These are phyloP conservation scores for Psilocybe cubensis DNA, from an alignment of 768 basidiomycete genomes.

Conservation along the genomic window DNA sequence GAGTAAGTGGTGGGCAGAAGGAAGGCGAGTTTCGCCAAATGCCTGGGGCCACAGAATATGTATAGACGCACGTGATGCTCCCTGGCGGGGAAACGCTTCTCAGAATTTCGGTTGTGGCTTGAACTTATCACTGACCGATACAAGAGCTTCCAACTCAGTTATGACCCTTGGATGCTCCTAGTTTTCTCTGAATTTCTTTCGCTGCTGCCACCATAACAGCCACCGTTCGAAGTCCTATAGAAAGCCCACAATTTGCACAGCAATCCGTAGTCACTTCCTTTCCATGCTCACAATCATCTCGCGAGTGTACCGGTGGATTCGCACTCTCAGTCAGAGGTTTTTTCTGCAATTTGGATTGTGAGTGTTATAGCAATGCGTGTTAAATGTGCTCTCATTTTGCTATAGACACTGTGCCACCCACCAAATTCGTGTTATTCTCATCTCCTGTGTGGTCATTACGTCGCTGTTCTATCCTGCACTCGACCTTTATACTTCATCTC, in stretches of 20 bases:
- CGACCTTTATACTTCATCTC: conserved; percentile 78
- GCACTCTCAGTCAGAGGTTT: conserved; percentile 49
- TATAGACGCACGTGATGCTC: not conserved
- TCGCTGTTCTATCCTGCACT: conserved; percentile 92
- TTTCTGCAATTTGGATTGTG: conserved; percentile 83
- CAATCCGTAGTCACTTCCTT: not conserved
- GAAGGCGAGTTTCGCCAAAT: not conserved
- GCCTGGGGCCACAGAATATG: not conserved
- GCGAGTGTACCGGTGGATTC: conserved; percentile 38
- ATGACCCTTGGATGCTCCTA: not conserved
- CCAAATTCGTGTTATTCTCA: conserved; percentile 87
- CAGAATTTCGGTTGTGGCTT: not conserved
- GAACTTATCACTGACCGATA: not conserved
- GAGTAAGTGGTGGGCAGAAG: conserved; percentile 2
- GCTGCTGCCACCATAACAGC: not conserved
- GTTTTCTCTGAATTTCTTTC: not conserved
- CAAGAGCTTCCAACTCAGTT: conserved; percentile 1
- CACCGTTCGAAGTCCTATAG: not conserved
- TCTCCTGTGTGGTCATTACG: conserved; percentile 87
- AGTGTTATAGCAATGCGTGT: conserved; percentile 32
- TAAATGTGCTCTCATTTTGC: conserved; percentile 7
- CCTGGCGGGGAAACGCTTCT: not conserved
- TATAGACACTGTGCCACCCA: conserved; percentile 86
- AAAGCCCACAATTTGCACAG: not conserved
- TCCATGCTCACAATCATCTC: conserved; percentile 6